Percentiles rank a stretch among this genome's conserved stretches.
Conservation (phyloP, 176 grass and related monocot species). For the Metroxylon sagu region DNA sequence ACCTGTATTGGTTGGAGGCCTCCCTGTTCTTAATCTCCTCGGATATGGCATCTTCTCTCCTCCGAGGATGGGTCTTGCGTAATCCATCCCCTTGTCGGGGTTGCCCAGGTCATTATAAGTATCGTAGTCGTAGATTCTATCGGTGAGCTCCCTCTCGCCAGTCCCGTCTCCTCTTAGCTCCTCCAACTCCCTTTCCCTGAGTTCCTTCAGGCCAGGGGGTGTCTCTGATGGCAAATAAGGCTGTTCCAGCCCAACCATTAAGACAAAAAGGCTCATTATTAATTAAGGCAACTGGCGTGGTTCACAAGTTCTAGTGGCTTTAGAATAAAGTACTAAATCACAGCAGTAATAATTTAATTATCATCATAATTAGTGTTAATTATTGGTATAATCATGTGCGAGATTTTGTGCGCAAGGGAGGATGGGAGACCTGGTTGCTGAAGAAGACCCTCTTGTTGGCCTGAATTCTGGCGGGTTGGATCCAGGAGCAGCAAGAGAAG, state of each 20-base stretch:
- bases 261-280: neutral
- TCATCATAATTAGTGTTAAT: too few species aligned
- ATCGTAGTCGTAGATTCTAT: conserved; percentile 68
- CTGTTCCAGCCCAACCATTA: conserved; percentile 9
- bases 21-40: conserved; percentile 64
- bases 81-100: conserved; percentile 63
- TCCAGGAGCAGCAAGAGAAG: conserved; percentile 83
- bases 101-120: conserved; percentile 78
- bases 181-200: conserved; percentile 46
- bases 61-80: conserved; percentile 51
- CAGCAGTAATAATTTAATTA: too few species aligned
- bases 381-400: too few species aligned
- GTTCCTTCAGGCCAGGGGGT: conserved; percentile 55
- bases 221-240: conserved; percentile 85
- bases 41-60: conserved; percentile 69
- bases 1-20: conserved; percentile 47
- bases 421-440: conserved; percentile 38
- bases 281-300: too few species aligned
- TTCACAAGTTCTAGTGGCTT: too few species aligned
- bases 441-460: conserved; percentile 56
- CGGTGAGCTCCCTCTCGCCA: conserved; percentile 44
- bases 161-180: conserved; percentile 49
- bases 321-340: too few species aligned
- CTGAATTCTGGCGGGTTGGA: conserved; percentile 44
- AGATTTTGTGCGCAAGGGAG: too few species aligned